Evolutionary conservation across 129 eudicot genomes (phyloP), one percentile per base, ranked within the genome.

Genomic region (Glebionis coronaria): DNA sequence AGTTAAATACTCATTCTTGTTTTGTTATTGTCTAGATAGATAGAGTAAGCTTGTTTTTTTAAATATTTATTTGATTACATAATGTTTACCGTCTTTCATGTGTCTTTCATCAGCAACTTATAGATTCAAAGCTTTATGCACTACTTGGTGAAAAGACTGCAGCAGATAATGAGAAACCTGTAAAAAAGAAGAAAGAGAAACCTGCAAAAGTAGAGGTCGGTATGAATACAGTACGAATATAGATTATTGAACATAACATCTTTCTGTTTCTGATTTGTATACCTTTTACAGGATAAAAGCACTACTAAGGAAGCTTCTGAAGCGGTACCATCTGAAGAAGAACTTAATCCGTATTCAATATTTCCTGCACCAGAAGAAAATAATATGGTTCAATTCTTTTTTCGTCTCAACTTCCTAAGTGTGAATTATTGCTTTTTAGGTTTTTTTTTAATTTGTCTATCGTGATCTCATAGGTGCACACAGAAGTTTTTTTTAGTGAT

Each of bases 131-230:
- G 72, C 68, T 94, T 45, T 75, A 57, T 71, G 95, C 70, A 9
- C 73, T 94, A 63, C 93, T 89, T 68, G 99, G 97, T 65, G 95
- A 84, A 73, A 89, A 82, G 81, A 94, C 97, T 56, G 99, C 92
- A 56, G 95, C 97, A 29, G 99, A 94, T 78, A 79, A 89, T 62
- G 97, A 89, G 77, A 89, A 89, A 81, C 97, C 93, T 60, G 76
- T 80, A 3, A 94, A 94, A 81, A 89, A 89, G 95, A 94, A 94
- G 78, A 94, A 94, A 85, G 99, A 94, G 79, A 94, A 89, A 78
- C 88, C 92, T 61, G 81, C 73, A 46, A 94, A 94, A 81, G 87
- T 75, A 58, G 95, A 86, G 89, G 40, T 35, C 40, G 0, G 40
- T 35, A 35, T 35, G 40, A 93, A 38, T 66, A 23, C 21, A 15